These are phyloP conservation scores for Diaporthe destruens DNA, from an alignment of 2,329 filamentous ascomycete genomes.

Conservation along the genomic window DNA sequence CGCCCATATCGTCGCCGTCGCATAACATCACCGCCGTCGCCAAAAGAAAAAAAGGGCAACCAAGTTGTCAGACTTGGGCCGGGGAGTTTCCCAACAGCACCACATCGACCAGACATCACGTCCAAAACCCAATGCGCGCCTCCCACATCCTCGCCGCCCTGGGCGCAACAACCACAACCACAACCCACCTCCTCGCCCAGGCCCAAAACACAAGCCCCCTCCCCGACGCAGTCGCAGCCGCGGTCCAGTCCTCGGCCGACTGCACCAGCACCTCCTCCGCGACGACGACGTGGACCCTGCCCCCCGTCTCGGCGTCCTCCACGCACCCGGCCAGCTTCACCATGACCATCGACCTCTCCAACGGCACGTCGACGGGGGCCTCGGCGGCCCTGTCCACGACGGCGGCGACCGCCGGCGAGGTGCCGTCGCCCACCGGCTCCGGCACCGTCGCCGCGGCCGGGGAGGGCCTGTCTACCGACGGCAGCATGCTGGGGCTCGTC, in stretches of 20 bases:
- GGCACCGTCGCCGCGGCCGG: background rate
- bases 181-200: constrained; percentile 8
- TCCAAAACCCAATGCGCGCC: constrained; percentile 30
- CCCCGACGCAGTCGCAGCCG: background rate
- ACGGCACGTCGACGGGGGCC: background rate
- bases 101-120: background rate
- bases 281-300: constrained; percentile 16
- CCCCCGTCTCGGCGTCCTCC: background rate
- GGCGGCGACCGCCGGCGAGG: background rate
- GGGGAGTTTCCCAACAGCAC: background rate
- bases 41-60: background rate
- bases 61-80: constrained; percentile 28
- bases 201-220: constrained; percentile 28
- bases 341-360: background rate
- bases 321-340: constrained; percentile 16
- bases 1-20: background rate
- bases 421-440: background rate
- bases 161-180: constrained; percentile 20
- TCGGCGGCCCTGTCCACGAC: background rate
- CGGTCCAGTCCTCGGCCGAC: background rate
- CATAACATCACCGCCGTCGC: constrained; percentile 4
- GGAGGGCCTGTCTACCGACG: constrained; percentile 38
- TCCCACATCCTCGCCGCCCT: constrained; percentile 33
- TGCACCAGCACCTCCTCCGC: background rate
- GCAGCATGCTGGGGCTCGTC: constrained; percentile 42